phyloP scores from a whole-genome alignment of 176 grass and related monocot genomes.

The Oryza meyeriana region DNA sequence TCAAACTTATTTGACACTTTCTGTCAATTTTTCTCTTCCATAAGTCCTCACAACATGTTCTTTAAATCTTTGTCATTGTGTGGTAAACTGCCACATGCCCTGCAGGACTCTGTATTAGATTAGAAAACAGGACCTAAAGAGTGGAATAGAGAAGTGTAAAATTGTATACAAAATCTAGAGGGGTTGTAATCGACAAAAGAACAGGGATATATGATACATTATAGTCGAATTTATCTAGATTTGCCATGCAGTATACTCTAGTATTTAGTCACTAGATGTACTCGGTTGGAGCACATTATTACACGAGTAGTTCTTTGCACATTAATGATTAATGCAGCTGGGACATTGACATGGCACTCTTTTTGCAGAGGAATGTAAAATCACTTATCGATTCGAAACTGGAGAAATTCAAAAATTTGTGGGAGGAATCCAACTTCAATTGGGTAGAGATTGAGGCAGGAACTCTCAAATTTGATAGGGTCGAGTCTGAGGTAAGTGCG shows the following conservation, averaged over 20 bases:
- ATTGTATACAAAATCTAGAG: not conserved
- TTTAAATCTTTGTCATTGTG: not conserved
- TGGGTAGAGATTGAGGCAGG: constrained; percentile 79
- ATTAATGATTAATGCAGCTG: not conserved
- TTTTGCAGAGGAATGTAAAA: constrained; percentile 71
- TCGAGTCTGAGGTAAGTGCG: constrained; percentile 58
- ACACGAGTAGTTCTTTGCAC: not conserved
- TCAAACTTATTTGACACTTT: not conserved
- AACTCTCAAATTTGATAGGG: constrained; percentile 74
- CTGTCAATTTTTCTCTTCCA: not conserved
- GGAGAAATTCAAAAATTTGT: constrained; percentile 92
- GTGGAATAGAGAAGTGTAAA: not conserved
- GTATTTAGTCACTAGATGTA: not conserved
- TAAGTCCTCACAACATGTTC: not conserved
- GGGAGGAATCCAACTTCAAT: constrained; percentile 71
- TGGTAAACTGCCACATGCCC: not conserved
- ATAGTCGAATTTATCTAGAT: constrained; percentile 4
- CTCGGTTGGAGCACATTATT: not conserved
- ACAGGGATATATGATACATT: not conserved
- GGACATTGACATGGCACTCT: not conserved
- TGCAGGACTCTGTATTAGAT: not conserved
- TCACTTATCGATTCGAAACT: constrained; percentile 73
- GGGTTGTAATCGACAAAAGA: not conserved
- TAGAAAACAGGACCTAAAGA: not conserved
- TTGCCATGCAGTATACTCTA: not conserved